Evolutionary conservation across 805 yeast species (phyloP).

Genomic region (Tetrapisispora taiwanensis): DNA sequence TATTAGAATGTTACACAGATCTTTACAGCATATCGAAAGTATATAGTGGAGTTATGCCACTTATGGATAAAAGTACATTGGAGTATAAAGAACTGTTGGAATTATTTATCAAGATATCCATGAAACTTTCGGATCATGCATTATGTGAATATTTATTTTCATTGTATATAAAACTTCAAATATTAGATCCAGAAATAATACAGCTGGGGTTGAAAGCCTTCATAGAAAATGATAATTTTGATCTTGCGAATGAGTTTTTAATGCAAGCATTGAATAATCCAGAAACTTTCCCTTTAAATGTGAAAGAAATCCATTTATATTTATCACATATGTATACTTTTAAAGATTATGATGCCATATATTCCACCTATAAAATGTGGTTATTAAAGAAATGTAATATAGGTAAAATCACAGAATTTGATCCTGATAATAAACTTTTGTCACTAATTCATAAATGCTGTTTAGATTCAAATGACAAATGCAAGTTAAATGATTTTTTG

Average conservation of each 20-base stretch:
- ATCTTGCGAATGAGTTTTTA: conserved; percentile 25
- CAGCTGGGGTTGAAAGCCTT: conserved; percentile 22
- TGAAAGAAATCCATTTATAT: conserved; percentile 13
- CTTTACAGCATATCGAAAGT: conserved; percentile 15
- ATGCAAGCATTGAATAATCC: conserved; percentile 21
- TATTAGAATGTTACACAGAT: conserved; percentile 7
- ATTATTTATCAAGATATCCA: conserved; percentile 12
- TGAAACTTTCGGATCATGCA: conserved; percentile 12
- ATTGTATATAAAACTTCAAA: conserved; percentile 19
- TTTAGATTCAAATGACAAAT: conserved; percentile 6
- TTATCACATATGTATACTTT: conserved; percentile 10
- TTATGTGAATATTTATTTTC: conserved; percentile 22
- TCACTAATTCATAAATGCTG: conserved; percentile 17
- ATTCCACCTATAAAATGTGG: conserved; percentile 20
- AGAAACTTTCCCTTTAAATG: conserved; percentile 20
- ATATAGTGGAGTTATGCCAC: conserved; percentile 6
- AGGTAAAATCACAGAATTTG: not conserved
- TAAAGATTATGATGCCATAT: conserved; percentile 14
- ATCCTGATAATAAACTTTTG: conserved; percentile 10
- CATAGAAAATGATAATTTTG: conserved; percentile 19
- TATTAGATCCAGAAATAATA: conserved; percentile 12
- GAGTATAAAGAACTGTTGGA: conserved; percentile 9
- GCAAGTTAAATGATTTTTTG: conserved; percentile 9
- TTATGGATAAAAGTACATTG: not conserved
- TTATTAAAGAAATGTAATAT: conserved; percentile 9